Percentiles rank a stretch among this genome's conserved stretches.
Conservation (phyloP, 140 eudicot species). For the Anethum foeniculum region DNA sequence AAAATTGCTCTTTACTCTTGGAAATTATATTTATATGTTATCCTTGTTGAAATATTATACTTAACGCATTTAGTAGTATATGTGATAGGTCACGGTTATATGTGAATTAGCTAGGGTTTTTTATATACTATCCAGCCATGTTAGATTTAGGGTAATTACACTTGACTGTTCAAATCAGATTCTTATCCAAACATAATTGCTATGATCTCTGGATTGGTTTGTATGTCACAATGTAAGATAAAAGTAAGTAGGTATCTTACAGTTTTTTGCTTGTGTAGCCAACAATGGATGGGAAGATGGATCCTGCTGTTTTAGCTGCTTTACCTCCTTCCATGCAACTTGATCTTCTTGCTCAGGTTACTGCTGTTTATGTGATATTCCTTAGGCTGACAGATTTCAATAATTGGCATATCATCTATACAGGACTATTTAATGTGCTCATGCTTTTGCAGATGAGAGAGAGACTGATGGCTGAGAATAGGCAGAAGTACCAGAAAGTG, state of each 20-base stretch:
- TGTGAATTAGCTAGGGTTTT: not conserved
- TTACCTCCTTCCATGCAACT: slow-evolving; percentile 99
- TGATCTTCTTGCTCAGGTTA: slow-evolving; percentile 92
- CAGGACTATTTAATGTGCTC: not conserved
- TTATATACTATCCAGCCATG: not conserved
- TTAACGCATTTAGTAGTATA: not conserved
- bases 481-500: slow-evolving; percentile 89
- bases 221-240: not conserved
- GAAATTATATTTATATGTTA: not conserved
- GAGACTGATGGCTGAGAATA: slow-evolving; percentile 97
- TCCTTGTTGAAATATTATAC: not conserved
- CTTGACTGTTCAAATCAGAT: not conserved
- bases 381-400: not conserved
- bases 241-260: not conserved
- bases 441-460: slow-evolving; percentile 74
- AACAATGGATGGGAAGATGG: slow-evolving; percentile 58
- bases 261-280: slow-evolving; percentile 49
- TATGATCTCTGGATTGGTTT: not conserved
- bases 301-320: slow-evolving; percentile 87
- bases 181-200: not conserved
- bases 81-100: not conserved
- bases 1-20: not conserved
- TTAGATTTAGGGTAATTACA: not conserved
- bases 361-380: not conserved
- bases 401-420: not conserved